Conservation (phyloP, 2,329 filamentous ascomycete genomes). For the Cryphonectria nitschkei region DNA sequence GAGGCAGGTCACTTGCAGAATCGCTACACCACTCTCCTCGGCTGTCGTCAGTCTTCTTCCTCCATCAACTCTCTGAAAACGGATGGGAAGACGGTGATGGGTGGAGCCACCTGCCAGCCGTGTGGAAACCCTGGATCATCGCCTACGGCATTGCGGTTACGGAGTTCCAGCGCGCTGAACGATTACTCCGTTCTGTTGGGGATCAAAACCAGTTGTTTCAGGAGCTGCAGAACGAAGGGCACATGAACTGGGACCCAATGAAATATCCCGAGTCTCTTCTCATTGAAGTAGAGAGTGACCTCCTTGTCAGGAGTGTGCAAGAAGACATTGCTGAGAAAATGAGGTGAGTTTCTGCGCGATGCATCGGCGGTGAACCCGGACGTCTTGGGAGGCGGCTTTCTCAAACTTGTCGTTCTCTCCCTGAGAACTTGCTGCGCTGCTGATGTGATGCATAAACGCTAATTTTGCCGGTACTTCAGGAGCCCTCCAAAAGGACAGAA, state of each 20-base stretch:
- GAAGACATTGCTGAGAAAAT: conserved; percentile 61
- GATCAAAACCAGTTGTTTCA: conserved; percentile 41
- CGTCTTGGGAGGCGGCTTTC: not conserved
- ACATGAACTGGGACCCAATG: conserved; percentile 57
- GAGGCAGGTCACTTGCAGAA: not conserved
- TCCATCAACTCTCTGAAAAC: conserved; percentile 38
- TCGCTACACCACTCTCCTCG: conserved; percentile 33
- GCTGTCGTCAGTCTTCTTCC: conserved; percentile 40
- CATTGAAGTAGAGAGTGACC: conserved; percentile 64
- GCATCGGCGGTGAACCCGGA: not conserved
- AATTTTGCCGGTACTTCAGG: not conserved
- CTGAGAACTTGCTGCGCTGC: not conserved
- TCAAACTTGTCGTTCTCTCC: not conserved
- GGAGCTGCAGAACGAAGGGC: conserved; percentile 55
- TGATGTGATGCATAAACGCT: not conserved
- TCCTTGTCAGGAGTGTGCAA: conserved; percentile 65
- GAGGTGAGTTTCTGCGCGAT: conserved; percentile 38
- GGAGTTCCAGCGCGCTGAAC: conserved; percentile 45
- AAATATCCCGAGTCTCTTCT: conserved; percentile 64
- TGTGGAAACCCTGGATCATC: conserved; percentile 43
- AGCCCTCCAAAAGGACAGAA: conserved; percentile 45
- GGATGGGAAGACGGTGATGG: conserved; percentile 15
- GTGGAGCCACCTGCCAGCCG: conserved; percentile 36
- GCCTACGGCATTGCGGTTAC: conserved; percentile 47
- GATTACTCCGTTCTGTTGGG: conserved; percentile 39